Percentiles rank a stretch among this genome's conserved stretches.
These are phyloP conservation scores for Umbilicaria muhlenbergii DNA, from an alignment of 495 filamentous ascomycete species.

Conservation along the genomic window DNA sequence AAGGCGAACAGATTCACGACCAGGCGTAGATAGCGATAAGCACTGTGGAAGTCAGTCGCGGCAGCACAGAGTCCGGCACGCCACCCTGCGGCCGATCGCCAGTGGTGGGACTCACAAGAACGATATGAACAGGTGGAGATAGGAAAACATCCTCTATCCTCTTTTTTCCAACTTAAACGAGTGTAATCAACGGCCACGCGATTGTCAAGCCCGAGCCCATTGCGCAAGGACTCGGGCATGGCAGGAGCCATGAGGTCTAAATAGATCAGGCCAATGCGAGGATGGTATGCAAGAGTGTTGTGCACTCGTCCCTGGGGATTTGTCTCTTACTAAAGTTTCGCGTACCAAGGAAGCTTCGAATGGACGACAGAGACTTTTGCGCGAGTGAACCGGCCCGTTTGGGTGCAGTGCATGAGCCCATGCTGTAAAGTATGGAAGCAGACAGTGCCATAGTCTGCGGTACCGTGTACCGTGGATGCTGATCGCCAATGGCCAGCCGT, in stretches of 20 bases:
- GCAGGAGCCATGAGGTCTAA: slow-evolving; percentile 7
- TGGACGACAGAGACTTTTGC: neutral
- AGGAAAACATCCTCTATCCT: slow-evolving; percentile 13
- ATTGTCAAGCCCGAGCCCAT: slow-evolving; percentile 3
- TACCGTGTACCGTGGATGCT: neutral
- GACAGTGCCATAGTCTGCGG: neutral
- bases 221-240: neutral
- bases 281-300: neutral
- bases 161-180: slow-evolving; percentile 9
- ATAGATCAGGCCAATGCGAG: neutral
- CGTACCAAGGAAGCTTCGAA: slow-evolving; percentile 7
- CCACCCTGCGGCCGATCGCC: neutral
- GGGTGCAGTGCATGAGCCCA: neutral
- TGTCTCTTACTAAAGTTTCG: slow-evolving; percentile 1
- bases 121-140: slow-evolving; percentile 9
- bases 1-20: slow-evolving; percentile 51
- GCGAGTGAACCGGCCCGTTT: too few species aligned
- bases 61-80: slow-evolving; percentile 1
- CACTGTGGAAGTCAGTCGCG: slow-evolving; percentile 14
- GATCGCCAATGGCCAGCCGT: neutral
- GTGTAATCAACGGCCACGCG: slow-evolving; percentile 7
- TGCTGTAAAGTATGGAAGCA: neutral
- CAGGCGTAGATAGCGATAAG: slow-evolving; percentile 49
- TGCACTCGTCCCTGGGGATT: neutral
- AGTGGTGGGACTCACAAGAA: slow-evolving; percentile 12